phyloP scores from a whole-genome alignment of 768 basidiomycete genomes.

The Boletus rufocinnamomeus region DNA sequence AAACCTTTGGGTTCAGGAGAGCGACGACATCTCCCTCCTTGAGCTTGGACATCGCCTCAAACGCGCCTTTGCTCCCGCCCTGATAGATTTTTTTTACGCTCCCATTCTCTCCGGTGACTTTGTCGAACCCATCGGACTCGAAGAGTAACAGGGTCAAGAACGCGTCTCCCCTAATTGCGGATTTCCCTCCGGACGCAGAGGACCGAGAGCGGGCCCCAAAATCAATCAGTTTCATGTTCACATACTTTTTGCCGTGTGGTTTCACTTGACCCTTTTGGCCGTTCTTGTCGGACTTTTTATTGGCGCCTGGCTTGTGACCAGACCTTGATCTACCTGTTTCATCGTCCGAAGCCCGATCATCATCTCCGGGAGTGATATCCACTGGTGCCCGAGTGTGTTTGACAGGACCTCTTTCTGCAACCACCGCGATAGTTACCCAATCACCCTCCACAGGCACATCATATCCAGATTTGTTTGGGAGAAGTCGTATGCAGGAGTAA shows the following conservation, averaged over 20 bases:
- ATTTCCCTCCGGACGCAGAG: conserved; percentile 56
- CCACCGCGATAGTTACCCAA: conserved; percentile 95
- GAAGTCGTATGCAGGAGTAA: conserved; percentile 80
- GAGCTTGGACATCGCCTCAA: conserved; percentile 82
- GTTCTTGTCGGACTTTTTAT: conserved; percentile 21
- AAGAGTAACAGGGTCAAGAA: conserved; percentile 83
- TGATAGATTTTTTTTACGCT: conserved; percentile 66
- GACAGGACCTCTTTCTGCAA: conserved; percentile 86
- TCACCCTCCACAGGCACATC: conserved; percentile 92
- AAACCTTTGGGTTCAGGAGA: conserved; percentile 81
- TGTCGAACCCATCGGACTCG: conserved; percentile 76
- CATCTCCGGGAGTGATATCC: conserved; percentile 44
- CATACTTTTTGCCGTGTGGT: conserved; percentile 72
- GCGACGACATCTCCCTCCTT: conserved; percentile 90
- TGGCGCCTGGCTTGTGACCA: neutral
- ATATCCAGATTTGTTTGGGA: conserved; percentile 79
- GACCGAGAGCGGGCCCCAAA: conserved; percentile 65
- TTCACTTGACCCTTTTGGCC: conserved; percentile 31
- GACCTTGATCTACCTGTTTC: conserved; percentile 16
- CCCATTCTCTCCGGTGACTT: conserved; percentile 51
- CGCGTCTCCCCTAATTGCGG: conserved; percentile 77
- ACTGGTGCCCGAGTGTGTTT: conserved; percentile 72
- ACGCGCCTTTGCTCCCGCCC: conserved; percentile 92
- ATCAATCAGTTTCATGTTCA: conserved; percentile 83
- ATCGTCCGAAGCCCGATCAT: conserved; percentile 42